Base-by-base conservation (phyloP, 352 stramenopile genomes). In the Phytophthora agathidicida region DNA sequence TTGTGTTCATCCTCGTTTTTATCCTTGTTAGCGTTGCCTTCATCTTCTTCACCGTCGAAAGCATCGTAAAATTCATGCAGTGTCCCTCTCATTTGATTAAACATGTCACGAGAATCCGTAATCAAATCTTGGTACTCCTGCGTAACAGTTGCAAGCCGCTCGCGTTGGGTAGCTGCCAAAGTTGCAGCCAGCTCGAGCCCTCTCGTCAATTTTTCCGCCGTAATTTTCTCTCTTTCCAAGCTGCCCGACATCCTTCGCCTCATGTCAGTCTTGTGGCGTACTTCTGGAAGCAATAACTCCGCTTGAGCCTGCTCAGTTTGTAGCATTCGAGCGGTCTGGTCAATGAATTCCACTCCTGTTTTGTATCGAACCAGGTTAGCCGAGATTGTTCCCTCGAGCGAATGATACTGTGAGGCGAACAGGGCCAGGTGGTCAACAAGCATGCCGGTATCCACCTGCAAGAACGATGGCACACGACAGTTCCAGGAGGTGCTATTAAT, bases 221-320 rank as follows among this genome's bases (percentile, higher is more conserved):
- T 41, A 6, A 88, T 61, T 26, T 83, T 74, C 28, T 89, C 77
- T 23, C 72, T 75, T 37, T 91, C 79, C n/a, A 88, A 49, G 9
- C 65, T 85, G 0, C 73, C 82, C 3, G 80, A 91, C 80, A 89
- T 88, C 16, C 51, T 56, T 2, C 82, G 61, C 33, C 75, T 76
- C 7, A 74, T 22, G 3, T 76, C 75, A 0, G 76, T 64, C 32
- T 79, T 77, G 22, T 71, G 64, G 1, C 38, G 61, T 59, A 88
- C 76, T 56, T 91, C 77, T 3, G 79, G 80, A 7, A 83, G 65
- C 8, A 91, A 30, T 11, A 67, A 32, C 5, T 79, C 66, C 10
- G 80, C 67, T 51, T 91, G 82, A 0, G 65, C 56, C 16, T 86
- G 71, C 35, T 89, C 80, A 1, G 51, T 35, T 10, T 72, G 32